Conservation (phyloP, 768 basidiomycete species). For the Russula compacta region DNA sequence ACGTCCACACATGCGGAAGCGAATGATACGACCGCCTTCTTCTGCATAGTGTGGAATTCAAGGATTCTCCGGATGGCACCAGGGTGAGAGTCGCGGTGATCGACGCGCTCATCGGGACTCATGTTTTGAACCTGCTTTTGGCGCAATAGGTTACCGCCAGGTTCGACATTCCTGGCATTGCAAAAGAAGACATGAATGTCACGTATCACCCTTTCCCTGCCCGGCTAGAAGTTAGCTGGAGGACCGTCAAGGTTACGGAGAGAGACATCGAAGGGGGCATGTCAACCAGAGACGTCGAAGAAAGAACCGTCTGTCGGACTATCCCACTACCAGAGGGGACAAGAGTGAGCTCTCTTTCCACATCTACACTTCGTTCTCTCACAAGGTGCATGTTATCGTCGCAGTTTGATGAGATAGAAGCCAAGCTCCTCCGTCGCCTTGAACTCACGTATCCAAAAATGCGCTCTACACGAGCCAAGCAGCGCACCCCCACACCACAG, state of each 20-base stretch:
- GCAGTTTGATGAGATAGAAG: constrained; percentile 68
- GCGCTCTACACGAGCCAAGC: constrained; percentile 11
- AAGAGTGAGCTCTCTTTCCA: constrained; percentile 35
- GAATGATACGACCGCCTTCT: not conserved
- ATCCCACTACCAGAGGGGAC: constrained; percentile 69
- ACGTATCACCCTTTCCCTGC: constrained; percentile 47
- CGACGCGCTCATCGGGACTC: constrained; percentile 19
- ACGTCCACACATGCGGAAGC: not conserved
- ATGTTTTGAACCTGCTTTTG: not conserved
- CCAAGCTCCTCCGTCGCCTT: constrained; percentile 52
- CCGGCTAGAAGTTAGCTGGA: constrained; percentile 59
- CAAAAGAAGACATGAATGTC: constrained; percentile 68
- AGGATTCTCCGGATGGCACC: constrained; percentile 62
- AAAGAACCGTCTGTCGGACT: constrained; percentile 56
- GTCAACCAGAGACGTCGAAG: constrained; percentile 52
- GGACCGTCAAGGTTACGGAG: constrained; percentile 48
- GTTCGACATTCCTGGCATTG: constrained; percentile 61
- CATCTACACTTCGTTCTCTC: not conserved
- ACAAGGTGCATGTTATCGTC: not conserved
- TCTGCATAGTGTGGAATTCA: constrained; percentile 49
- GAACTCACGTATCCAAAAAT: constrained; percentile 52
- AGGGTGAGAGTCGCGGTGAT: constrained; percentile 29
- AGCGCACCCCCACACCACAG: constrained; percentile 16
- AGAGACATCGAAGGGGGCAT: constrained; percentile 47
- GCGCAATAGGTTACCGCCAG: constrained; percentile 46